Conservation (phyloP, 805 yeast genomes). For the Starmerella khaoyaiensis region DNA sequence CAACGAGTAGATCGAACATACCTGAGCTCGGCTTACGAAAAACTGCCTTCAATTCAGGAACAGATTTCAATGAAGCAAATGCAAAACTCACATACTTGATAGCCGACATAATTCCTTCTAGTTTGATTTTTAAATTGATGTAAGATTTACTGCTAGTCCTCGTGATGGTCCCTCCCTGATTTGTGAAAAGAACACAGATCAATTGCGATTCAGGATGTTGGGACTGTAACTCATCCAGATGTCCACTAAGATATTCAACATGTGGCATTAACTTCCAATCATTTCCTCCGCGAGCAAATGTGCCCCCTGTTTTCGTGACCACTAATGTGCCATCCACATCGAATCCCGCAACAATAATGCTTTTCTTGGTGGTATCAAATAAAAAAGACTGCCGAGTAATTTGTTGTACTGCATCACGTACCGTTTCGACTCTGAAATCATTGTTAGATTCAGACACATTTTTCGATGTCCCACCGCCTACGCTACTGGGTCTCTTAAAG, state of each 20-base stretch:
- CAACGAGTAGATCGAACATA: slow-evolving; percentile 50
- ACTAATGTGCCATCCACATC: slow-evolving; percentile 79
- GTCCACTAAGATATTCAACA: slow-evolving; percentile 8
- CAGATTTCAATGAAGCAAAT: slow-evolving; percentile 48
- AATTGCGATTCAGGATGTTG: slow-evolving; percentile 16
- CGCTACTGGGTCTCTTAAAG: no score
- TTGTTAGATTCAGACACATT: no score
- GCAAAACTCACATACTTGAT: slow-evolving; percentile 23
- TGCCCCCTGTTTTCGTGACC: slow-evolving; percentile 46
- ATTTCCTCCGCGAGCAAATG: slow-evolving; percentile 41
- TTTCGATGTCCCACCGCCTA: no score
- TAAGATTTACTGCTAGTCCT: slow-evolving; percentile 27
- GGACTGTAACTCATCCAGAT: slow-evolving; percentile 3
- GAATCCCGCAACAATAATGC: slow-evolving; percentile 45
- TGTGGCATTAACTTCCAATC: slow-evolving; percentile 56
- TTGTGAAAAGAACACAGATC: slow-evolving; percentile 60
- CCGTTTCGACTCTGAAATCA: no score
- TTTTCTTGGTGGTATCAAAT: no score
- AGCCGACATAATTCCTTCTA: slow-evolving; percentile 8
- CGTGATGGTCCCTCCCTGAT: slow-evolving; percentile 60
- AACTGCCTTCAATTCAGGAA: slow-evolving; percentile 14
- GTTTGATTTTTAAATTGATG: slow-evolving; percentile 26
- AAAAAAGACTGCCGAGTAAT: no score
- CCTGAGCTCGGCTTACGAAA: slow-evolving; percentile 57
- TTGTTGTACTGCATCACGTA: no score